These are phyloP conservation scores for Pestalotiopsis sp. DNA, from an alignment of 2,329 filamentous ascomycete species.

Conservation along the genomic window DNA sequence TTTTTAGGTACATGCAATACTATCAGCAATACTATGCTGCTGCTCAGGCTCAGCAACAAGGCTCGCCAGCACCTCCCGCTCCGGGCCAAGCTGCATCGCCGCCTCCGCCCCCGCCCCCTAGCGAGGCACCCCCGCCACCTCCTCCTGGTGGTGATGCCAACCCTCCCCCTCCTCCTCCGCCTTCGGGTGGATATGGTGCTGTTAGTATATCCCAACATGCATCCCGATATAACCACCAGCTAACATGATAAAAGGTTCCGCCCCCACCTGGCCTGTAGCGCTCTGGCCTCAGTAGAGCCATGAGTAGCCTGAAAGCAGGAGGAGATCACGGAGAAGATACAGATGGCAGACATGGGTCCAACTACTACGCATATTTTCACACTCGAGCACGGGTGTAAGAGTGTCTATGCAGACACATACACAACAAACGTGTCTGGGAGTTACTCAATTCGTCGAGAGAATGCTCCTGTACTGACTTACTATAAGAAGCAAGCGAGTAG, in stretches of 20 bases:
- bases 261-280: slow-evolving; percentile 55
- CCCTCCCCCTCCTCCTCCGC: slow-evolving; percentile 56
- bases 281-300: background rate
- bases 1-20: slow-evolving; percentile 62
- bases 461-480: too few relatives aligned
- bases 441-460: too few relatives aligned
- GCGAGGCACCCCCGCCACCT: slow-evolving; percentile 65
- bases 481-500: too few relatives aligned
- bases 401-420: too few relatives aligned
- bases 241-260: slow-evolving; percentile 45
- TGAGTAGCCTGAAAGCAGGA: too few relatives aligned
- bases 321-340: too few relatives aligned
- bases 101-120: slow-evolving; percentile 59
- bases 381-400: too few relatives aligned
- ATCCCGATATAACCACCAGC: slow-evolving; percentile 8
- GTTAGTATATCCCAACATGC: slow-evolving; percentile 45
- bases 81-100: slow-evolving; percentile 51
- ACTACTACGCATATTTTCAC: too few relatives aligned
- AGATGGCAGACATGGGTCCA: too few relatives aligned
- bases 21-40: slow-evolving; percentile 72
- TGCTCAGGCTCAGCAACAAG: slow-evolving; percentile 51
- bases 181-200: slow-evolving; percentile 64
- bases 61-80: slow-evolving; percentile 41
- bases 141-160: slow-evolving; percentile 52
- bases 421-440: too few relatives aligned